Evolutionary conservation across 352 stramenopile genomes (phyloP).

Genomic region (Phytophthora brassicae): DNA sequence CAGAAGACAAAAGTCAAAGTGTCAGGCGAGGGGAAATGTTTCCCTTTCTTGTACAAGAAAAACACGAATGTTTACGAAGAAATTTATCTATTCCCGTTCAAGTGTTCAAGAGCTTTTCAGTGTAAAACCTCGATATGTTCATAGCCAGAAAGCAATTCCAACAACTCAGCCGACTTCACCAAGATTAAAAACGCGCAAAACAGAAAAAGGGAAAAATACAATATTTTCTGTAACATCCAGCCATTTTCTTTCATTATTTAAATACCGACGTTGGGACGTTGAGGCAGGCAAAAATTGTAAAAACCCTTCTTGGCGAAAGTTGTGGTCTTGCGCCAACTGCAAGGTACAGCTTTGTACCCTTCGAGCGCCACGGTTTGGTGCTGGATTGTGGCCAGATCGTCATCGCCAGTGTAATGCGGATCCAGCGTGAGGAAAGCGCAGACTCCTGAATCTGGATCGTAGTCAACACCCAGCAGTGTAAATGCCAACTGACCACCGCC

Average conservation of each 20-base stretch:
- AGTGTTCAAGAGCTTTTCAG: constrained; percentile 34
- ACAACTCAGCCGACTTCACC: constrained; percentile 15
- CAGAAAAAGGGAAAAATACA: constrained; percentile 40
- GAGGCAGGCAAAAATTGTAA: constrained; percentile 79
- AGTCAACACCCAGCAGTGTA: constrained; percentile 80
- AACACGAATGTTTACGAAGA: constrained; percentile 26
- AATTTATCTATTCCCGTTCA: constrained; percentile 39
- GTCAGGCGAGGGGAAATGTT: constrained; percentile 1
- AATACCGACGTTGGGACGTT: constrained; percentile 42
- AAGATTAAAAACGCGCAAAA: constrained; percentile 21
- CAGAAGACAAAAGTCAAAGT: constrained; percentile 37
- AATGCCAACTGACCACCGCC: constrained; percentile 80
- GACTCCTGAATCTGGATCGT: constrained; percentile 55
- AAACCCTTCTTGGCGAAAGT: constrained; percentile 66
- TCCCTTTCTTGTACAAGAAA: constrained; percentile 22
- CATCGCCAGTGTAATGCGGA: constrained; percentile 73
- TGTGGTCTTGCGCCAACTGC: constrained; percentile 62
- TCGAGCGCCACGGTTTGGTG: constrained; percentile 57
- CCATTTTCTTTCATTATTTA: constrained; percentile 12
- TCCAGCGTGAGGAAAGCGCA: constrained; percentile 82
- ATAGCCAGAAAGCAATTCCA: constrained; percentile 22
- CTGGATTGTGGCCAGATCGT: constrained; percentile 74
- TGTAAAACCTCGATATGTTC: constrained; percentile 31
- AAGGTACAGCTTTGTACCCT: constrained; percentile 75
- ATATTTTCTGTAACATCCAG: constrained; percentile 35